Conservation (phyloP, 1,284 basidiomycete genomes). For the Puccinia polysora region DNA sequence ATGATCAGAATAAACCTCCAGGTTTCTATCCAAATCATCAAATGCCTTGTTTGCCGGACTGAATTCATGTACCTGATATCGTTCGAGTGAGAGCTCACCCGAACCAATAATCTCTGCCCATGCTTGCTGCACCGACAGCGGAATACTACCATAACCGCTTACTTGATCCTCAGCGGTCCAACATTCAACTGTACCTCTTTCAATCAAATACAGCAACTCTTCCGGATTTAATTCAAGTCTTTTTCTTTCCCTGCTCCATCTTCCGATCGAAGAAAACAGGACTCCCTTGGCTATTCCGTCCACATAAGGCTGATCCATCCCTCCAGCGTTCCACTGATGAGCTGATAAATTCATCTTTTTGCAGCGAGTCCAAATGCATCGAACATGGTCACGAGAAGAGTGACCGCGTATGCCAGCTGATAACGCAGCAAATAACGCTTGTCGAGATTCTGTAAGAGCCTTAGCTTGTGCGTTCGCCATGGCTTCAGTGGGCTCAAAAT, state of each 20-base stretch:
- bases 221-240: slow-evolving; percentile 38
- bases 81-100: slow-evolving; percentile 21
- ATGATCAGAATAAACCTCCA: neutral
- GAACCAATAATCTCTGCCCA: slow-evolving; percentile 43
- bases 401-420: slow-evolving; percentile 32
- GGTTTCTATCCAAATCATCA: no score
- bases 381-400: slow-evolving; percentile 40
- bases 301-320: slow-evolving; percentile 1
- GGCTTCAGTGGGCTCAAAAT: slow-evolving; percentile 36
- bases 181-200: slow-evolving; percentile 42
- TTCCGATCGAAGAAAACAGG: slow-evolving; percentile 39
- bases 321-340: neutral
- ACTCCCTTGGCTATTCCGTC: slow-evolving; percentile 37
- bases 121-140: slow-evolving; percentile 36
- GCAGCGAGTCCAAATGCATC: slow-evolving; percentile 21
- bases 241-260: slow-evolving; percentile 26
- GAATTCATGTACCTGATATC: slow-evolving; percentile 42
- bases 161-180: slow-evolving; percentile 8
- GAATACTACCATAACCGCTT: neutral
- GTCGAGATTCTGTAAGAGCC: slow-evolving; percentile 21
- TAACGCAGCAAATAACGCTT: slow-evolving; percentile 34
- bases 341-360: neutral
- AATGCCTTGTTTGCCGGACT: no score
- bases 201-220: slow-evolving; percentile 37
- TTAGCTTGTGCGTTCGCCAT: slow-evolving; percentile 7